Base-by-base conservation (phyloP, 345 rosid species). In the Linum trigynum region DNA sequence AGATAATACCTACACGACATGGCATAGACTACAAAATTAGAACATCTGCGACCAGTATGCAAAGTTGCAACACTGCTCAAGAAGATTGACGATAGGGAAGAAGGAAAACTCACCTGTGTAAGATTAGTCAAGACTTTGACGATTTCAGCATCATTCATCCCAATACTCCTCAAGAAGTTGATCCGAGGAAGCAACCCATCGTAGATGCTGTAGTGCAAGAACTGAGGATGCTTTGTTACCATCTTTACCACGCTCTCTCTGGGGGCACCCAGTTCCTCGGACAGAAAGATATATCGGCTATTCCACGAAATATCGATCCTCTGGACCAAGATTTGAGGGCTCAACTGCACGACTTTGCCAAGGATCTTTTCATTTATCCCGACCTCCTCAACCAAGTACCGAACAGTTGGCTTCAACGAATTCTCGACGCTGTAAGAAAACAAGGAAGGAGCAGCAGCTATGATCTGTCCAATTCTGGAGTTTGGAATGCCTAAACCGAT, bases 271-370 rank as follows among this genome's bases (percentile, higher is more conserved):
- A 94, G 58, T 74, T 94, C 95, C 78, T 85, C 79, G 1, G 99
- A 85, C 41, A 94, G 95, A 72, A 94, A 94, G 74, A 88, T 67
- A 77, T 80, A 84, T 42, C 97, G 97, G 71, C 87, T 81, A 69
- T 90, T 90, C 99, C 99, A 94, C 5, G 96, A 83, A 61, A 90
- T 77, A 38, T 94, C 99, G 11, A 94, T 90, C 65, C 96, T 81
- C 81, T 94, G 99, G 73, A 90, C 85, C 67, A 94, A 86, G 78
- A 94, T 86, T 73, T 90, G 97, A 63, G 97, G 99, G 75, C 99
- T 94, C 68, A 94, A 82, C 69, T 83, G 91, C 80, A 94, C 92
- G 38, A 94, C 97, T 77, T 94, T 94, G 11, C 97, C 85, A 55
- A 90, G 66, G 70, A 71, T 82, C 58, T 80, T 82, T 71, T 86